Evolutionary conservation across 139 green algal genomes (phyloP), one percentile per base, ranked within the genome.

Genomic region (Picochlorum costavermella): DNA sequence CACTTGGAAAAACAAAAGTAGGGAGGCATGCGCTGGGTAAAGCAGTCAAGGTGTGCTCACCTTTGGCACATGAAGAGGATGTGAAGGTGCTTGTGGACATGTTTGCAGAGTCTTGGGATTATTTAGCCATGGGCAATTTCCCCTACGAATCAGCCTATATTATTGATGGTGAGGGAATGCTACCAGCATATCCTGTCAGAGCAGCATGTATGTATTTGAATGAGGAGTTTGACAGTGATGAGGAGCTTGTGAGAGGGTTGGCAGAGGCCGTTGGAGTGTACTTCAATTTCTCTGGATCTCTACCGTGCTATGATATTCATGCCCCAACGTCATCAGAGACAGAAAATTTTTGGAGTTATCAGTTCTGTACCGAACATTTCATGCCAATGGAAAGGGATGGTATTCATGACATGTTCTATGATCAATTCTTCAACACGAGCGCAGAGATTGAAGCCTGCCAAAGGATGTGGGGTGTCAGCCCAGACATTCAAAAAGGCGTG

Each of bases 221-320:
- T 4, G 36, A 76, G 2, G 10, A 37, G 36, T 13, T 50, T 76
- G 50, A 51, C 10, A 40, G 33, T 2, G 33, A 40, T 2, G 33
- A 40, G 11, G 72, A 56, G 12, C 75, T 88, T 49, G 57, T 88
- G 64, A 10, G 26, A 3, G 68, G 16, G 5, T 56, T 95, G 61
- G 71, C 66, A 0, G 5, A 49, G 8, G 82, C 81, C 2, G 68
- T 81, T 12, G 80, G 78, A 5, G 78, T 92, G 9, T 89, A 85
- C 33, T 94, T 90, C 82, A 95, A 95, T 78, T 82, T 87, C 76
- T 84, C 63, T 4, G 33, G 56, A 11, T 45, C 63, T 29, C 25
- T 83, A 28, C 36, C 37, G 2, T 94, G 87, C 70, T 81, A 86
- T 40, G 76, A 88, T 57, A 80, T 65, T 60, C 26, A 36, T 36